A percentile compares a stretch with the other conserved stretches of the same genome.
These are phyloP conservation scores for Annulohypoxylon stygium DNA, from an alignment of 495 filamentous ascomycete genomes.

Conservation along the genomic window DNA sequence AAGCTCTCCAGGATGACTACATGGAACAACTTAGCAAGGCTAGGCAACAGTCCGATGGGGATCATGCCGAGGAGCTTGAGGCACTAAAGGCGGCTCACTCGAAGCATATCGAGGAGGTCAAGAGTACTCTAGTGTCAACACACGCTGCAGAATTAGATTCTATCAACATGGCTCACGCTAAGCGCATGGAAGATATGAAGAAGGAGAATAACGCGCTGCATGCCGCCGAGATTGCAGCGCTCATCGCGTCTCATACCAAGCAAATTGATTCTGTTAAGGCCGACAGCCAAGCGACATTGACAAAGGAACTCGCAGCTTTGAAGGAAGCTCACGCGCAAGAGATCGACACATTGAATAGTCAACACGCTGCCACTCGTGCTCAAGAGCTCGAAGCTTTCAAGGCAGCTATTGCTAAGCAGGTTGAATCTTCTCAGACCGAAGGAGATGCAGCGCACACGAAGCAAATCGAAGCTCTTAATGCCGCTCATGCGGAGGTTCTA, in stretches of 20 bases:
- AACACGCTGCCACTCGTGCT: conserved; percentile 49
- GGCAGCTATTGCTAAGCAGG: conserved; percentile 48
- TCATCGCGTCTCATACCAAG: conserved; percentile 41
- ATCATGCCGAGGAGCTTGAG: conserved; percentile 55
- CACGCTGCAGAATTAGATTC: conserved; percentile 53
- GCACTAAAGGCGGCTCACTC: conserved; percentile 55
- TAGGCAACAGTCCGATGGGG: conserved; percentile 43
- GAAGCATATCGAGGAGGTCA: conserved; percentile 49
- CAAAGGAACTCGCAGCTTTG: conserved; percentile 42
- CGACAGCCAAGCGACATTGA: conserved; percentile 41
- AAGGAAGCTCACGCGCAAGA: conserved; percentile 49
- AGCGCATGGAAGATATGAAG: conserved; percentile 49
- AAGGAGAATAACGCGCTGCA: conserved; percentile 29
- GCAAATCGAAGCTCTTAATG: conserved; percentile 50
- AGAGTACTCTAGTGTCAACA: conserved; percentile 45
- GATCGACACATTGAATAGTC: conserved; percentile 46
- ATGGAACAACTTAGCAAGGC: conserved; percentile 55
- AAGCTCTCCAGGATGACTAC: conserved; percentile 58
- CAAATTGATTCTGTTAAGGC: conserved; percentile 44
- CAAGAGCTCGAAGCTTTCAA: conserved; percentile 49
- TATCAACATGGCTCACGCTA: conserved; percentile 55
- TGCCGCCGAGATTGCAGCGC: conserved; percentile 35
- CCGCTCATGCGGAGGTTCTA: conserved; percentile 47
- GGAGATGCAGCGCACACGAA: conserved; percentile 45
- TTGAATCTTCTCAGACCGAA: conserved; percentile 50